Evolutionary conservation across 257 asterid species (phyloP), one percentile per base, ranked within the genome.

Genomic region (Vinca minor): DNA sequence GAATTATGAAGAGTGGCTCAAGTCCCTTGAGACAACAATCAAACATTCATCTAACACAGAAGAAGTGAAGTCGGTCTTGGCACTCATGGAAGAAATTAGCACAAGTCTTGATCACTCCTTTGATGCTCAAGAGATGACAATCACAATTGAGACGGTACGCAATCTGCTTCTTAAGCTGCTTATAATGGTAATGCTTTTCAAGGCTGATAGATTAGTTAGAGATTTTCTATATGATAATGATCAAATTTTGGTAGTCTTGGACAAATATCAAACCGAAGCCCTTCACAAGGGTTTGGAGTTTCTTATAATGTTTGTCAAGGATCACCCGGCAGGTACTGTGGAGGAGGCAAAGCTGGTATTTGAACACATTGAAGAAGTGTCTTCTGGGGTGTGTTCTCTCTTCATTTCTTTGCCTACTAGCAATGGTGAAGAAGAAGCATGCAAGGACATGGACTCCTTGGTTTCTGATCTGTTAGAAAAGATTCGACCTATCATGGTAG

Each of bases 401-500:
- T 2, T 4, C 11, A 21, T n/a, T 35, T 38, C 52, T 14, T 28
- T 38, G 1, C 15, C 13, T 32, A 8, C 2, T 1, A 53, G 26
- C 8, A 11, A 47, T 8, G 13, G n/a, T 45, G 14, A 28, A 31
- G 47, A 52, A 18, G 61, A 28, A 15, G 15, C 17, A 20, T 0
- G 21, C 18, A 26, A 4, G 7, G 34, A 8, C 4, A 17, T 6
- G 20, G 21, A 44, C 2, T 13, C 35, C 38, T 42, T 35, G n/a
- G 14, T 65, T 36, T 35, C 45, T 21, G 35, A 61, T 42, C 12
- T 54, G 8, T 8, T 36, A 38, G 42, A 39, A 14, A 13, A 52
- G 14, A 57, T 52, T 20, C 25, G 20, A 8, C 20, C 18, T n/a
- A 44, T 69, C 47, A 62, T 39, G 74, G 47, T 15, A 28, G 20